Base-by-base conservation (phyloP, 108 stramenopile species). In the Fistulifera solaris region DNA sequence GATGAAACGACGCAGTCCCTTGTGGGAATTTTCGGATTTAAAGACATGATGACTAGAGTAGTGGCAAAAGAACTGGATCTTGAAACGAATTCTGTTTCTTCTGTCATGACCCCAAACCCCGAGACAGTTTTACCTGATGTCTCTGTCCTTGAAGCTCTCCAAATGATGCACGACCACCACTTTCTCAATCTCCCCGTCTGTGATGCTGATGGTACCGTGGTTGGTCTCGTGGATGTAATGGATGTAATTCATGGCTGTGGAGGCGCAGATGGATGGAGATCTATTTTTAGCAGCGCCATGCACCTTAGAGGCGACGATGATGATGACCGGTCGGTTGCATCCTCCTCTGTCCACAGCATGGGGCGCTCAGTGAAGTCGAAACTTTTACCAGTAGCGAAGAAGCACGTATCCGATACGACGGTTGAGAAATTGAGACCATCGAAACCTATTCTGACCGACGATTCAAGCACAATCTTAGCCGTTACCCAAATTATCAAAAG, bases 201-300 rank as follows among this genome's bases (percentile, higher is more conserved):
- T 38, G 87, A 94, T 45, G 59, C 51, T 17, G 59, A 83, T 54
- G 94, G 96, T 8, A 60, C 41, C 26, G 93, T 97, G 49, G 61
- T 95, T 54, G 96, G 96, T 35, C 51, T 95, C 6, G 94, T 97
- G 15, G 94, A 94, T 68, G 94, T 97, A 46, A 94, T 96, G 94
- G 94, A 94, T 58, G 72, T 95, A 43, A 78, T 97, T 28, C 70
- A 80, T 71, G 86, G 78, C 2, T 80, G 77, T 48, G 89, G 89
- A 19, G 89, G 88, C n/a, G 83, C 73, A 6, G 85, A 85, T 7
- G 86, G 81, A 1, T 94, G 92, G 92, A 71, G 88, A 48, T 84
- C 81, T n/a, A 70, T 89, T 27, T 93, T 92, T 64, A 69, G 49
- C 27, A 59, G 62, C 25, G 62, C 83, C 12, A 73, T 91, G 70